Conservation (phyloP, 495 filamentous ascomycete genomes). For the Bacidia gigantensis region DNA sequence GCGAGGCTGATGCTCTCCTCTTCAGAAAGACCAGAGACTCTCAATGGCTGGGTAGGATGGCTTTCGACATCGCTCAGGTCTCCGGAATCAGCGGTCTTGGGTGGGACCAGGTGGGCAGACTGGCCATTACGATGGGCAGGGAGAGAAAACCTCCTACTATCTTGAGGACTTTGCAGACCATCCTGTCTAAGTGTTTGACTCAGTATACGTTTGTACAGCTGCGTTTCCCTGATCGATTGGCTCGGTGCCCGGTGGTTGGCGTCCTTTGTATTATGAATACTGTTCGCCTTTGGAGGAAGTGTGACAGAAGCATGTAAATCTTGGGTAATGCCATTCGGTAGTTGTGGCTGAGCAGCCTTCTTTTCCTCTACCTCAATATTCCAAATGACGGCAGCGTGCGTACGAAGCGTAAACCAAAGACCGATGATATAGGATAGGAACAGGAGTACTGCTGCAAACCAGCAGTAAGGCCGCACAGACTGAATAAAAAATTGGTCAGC, state of each 20-base stretch:
- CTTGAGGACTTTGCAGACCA: constrained; percentile 40
- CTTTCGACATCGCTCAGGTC: constrained; percentile 16
- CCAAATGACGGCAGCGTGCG: constrained; percentile 96
- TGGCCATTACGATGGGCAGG: constrained; percentile 7
- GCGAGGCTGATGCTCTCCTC: constrained; percentile 70
- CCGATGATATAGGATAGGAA: constrained; percentile 92
- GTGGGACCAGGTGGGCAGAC: constrained; percentile 59
- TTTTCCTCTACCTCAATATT: constrained; percentile 78
- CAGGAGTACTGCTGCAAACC: constrained; percentile 67
- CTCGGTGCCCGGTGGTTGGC: constrained; percentile 14
- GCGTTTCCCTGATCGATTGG: constrained; percentile 56
- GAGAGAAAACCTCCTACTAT: constrained; percentile 25
- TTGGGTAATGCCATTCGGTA: constrained; percentile 21
- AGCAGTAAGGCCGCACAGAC: constrained; percentile 87
- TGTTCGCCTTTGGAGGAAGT: constrained; percentile 7
- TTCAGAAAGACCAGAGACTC: constrained; percentile 55
- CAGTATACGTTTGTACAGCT: constrained; percentile 84
- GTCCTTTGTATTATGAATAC: constrained; percentile 19
- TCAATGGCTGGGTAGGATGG: constrained; percentile 23
- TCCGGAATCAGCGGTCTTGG: constrained; percentile 36
- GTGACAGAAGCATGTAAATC: constrained; percentile 11
- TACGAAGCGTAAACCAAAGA: constrained; percentile 89
- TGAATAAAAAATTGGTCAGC: constrained; percentile 76
- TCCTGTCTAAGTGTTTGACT: constrained; percentile 76
- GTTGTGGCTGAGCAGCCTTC: constrained; percentile 34